A percentile compares a stretch with the other conserved stretches of the same genome.
phyloP scores from a whole-genome alignment of 805 yeast genomes.

The Lachancea nothofagi region DNA sequence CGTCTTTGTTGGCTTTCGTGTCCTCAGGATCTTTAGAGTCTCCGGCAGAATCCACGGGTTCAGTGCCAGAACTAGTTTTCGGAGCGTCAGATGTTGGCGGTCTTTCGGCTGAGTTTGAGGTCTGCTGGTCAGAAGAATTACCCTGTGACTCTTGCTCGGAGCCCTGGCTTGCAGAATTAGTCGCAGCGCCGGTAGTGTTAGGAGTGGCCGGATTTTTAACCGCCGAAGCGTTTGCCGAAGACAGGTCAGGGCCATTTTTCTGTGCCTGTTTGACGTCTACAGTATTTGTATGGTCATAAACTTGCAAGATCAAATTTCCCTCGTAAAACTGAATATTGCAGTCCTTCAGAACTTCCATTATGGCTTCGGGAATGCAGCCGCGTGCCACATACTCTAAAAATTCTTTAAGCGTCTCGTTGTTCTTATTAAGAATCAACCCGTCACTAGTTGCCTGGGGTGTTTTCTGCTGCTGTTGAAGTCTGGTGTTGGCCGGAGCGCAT shows the following conservation, averaged over 20 bases:
- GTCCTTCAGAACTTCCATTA: constrained; percentile 84
- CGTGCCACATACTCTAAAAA: constrained; percentile 73
- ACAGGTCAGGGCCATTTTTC: constrained; percentile 9
- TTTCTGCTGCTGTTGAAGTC: constrained; percentile 35
- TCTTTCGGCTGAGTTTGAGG: background rate
- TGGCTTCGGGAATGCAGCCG: constrained; percentile 82
- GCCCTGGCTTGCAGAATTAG: background rate
- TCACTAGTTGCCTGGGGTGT: constrained; percentile 40
- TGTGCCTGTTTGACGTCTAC: constrained; percentile 26
- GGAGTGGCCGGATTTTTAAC: background rate
- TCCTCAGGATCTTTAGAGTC: constrained; percentile 9
- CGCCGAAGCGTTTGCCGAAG: background rate
- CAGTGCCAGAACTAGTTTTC: background rate
- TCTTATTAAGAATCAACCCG: constrained; percentile 69
- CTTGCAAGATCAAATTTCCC: constrained; percentile 80
- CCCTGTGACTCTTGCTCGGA: constrained; percentile 1
- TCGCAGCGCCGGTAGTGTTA: background rate
- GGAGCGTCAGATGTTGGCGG: background rate
- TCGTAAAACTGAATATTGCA: constrained; percentile 81
- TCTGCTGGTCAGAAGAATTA: background rate
- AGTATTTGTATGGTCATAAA: constrained; percentile 74
- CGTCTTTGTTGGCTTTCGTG: constrained; percentile 13
- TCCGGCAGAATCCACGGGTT: constrained; percentile 8
- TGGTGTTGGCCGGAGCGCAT: constrained; percentile 56
- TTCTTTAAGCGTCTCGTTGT: constrained; percentile 69